phyloP scores from a whole-genome alignment of 768 basidiomycete genomes.

The Gymnopilus junonius region DNA sequence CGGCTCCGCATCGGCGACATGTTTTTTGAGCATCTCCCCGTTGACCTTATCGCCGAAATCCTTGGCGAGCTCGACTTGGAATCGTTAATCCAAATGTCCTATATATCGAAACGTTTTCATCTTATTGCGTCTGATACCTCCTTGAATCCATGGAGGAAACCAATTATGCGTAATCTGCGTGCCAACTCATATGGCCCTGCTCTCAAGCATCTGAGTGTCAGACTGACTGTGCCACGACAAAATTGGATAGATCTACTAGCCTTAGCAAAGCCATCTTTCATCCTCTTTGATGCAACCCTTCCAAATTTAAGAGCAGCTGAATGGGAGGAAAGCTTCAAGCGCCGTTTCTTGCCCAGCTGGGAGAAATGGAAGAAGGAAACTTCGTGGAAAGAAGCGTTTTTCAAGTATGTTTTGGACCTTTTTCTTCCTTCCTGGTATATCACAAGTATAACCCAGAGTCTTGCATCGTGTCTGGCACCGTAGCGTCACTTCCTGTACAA shows the following conservation, averaged over 20 bases:
- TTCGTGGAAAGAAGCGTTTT: constrained; percentile 67
- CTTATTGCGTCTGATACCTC: constrained; percentile 63
- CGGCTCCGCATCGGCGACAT: constrained; percentile 22
- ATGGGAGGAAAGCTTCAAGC: constrained; percentile 77
- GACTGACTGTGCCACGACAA: constrained; percentile 66
- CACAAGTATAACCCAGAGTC: constrained; percentile 42
- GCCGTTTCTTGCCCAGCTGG: constrained; percentile 82
- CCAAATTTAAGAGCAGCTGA: constrained; percentile 68
- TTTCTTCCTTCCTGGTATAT: constrained; percentile 6
- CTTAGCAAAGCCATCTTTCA: constrained; percentile 61
- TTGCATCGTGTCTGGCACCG: constrained; percentile 74
- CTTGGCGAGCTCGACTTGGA: constrained; percentile 69
- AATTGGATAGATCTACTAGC: constrained; percentile 82
- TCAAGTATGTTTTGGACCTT: constrained; percentile 56
- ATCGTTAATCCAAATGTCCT: constrained; percentile 60
- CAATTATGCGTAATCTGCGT: constrained; percentile 64
- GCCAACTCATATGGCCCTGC: constrained; percentile 49
- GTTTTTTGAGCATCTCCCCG: constrained; percentile 63
- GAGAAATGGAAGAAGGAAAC: constrained; percentile 65
- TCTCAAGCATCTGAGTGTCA: constrained; percentile 65
- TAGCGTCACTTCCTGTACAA: constrained; percentile 67
- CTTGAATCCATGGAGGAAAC: constrained; percentile 77
- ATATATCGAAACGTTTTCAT: constrained; percentile 62
- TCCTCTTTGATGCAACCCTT: constrained; percentile 69
- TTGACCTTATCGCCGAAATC: constrained; percentile 76